These are phyloP conservation scores for Fonsecaea pedrosoi DNA, from an alignment of 2,329 filamentous ascomycete species.

Conservation along the genomic window DNA sequence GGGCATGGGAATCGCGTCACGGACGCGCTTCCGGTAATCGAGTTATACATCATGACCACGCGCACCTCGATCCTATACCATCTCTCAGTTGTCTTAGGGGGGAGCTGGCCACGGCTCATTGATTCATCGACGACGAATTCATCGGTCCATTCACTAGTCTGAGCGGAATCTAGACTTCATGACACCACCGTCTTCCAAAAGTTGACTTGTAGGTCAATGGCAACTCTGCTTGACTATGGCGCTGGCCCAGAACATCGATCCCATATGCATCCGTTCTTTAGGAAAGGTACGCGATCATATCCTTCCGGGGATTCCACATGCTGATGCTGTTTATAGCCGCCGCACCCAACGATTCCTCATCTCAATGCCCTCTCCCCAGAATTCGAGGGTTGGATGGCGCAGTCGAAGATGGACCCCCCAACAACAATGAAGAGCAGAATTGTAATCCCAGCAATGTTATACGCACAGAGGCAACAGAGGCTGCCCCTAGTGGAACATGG, in stretches of 20 bases:
- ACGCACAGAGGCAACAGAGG: background rate
- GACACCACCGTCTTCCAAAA: background rate
- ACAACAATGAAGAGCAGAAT: background rate
- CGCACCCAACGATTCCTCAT: slow-evolving; percentile 3
- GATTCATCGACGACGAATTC: background rate
- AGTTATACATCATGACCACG: slow-evolving; percentile 7
- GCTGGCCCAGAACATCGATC: slow-evolving; percentile 15
- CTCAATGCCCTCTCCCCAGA: background rate
- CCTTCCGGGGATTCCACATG: background rate
- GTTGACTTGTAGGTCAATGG: slow-evolving; percentile 27
- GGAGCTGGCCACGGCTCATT: background rate
- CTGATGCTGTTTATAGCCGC: slow-evolving; percentile 16
- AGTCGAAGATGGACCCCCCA: slow-evolving; percentile 8
- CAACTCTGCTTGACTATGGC: slow-evolving; percentile 29
- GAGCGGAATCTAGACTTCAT: background rate
- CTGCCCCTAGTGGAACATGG: background rate
- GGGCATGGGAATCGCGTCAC: slow-evolving; percentile 26
- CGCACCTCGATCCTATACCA: background rate
- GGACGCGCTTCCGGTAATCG: slow-evolving; percentile 11
- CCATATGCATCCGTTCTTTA: slow-evolving; percentile 38
- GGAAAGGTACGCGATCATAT: slow-evolving; percentile 44
- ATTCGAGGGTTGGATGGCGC: slow-evolving; percentile 15
- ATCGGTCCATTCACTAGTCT: background rate
- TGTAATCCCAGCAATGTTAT: background rate
- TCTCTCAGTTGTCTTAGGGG: background rate